Evolutionary conservation across 2,329 filamentous ascomycete genomes (phyloP), one percentile per base, ranked within the genome.

Genomic region (Sclerotinia glacialis): DNA sequence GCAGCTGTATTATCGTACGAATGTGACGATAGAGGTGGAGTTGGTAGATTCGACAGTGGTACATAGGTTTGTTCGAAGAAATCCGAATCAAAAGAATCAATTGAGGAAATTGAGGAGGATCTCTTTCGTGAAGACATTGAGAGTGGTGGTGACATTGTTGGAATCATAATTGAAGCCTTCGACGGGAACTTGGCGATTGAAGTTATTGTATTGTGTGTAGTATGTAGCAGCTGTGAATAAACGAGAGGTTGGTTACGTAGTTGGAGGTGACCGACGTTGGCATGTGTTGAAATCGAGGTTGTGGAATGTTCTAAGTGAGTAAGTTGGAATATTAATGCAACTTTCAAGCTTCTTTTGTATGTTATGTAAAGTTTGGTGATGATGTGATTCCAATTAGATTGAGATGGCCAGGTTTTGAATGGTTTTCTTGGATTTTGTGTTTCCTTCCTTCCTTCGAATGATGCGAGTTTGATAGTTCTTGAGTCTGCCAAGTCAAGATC

Each of bases 11-110:
- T 71, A 50, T 50, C 53, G 42, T 70, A 70, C 3, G 74, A 74
- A 55, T 70, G 69, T 16, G 68, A 72, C 54, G 85, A 87, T 14
- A 82, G 83, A 54, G 87, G 87, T 69, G 87, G 87, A 63, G 87
- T 90, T 28, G 87, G 87, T 28, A 90, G 82, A 76, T 87, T 88
- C 40, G 87, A 89, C 62, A 90, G 80, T 12, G 87, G 87, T 58
- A 86, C 83, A 77, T 89, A 90, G 70, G 86, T 87, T 68, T 80
- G 79, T 65, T 77, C 76, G 73, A 87, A 86, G 72, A 83, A 81
- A 70, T 79, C 79, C 66, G 83, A 80, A 72, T 83, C 79, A 68
- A 80, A 79, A 54, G 74, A 74, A 23, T 71, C 72, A 31, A 64
- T 62, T 18, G 74, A 74, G 37, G 64, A 62, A 18, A 50, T 28